Evolutionary conservation across 352 stramenopile genomes (phyloP).

Genomic region (Pythium dissimile): DNA sequence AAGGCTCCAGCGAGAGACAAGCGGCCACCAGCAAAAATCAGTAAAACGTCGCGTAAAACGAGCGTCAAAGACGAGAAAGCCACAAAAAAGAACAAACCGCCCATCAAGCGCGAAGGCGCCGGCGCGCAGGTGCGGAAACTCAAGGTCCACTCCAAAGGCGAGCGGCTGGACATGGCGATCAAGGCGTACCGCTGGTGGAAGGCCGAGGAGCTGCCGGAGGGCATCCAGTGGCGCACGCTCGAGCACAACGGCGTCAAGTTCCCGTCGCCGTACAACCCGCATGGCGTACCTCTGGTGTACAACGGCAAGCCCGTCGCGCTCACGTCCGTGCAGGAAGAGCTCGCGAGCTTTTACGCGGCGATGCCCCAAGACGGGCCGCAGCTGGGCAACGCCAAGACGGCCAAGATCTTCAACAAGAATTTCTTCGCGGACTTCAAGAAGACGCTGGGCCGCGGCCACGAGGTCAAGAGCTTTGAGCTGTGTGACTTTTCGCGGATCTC

Average conservation of each 20-base stretch:
- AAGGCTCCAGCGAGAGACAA: slow-evolving; percentile 27
- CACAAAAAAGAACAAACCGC: slow-evolving; percentile 22
- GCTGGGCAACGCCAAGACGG: slow-evolving; percentile 95
- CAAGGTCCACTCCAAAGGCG: slow-evolving; percentile 92
- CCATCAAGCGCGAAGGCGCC: slow-evolving; percentile 50
- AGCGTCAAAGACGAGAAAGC: slow-evolving; percentile 33
- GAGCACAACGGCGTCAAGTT: slow-evolving; percentile 99
- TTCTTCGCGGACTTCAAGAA: slow-evolving; percentile 95
- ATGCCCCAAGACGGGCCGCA: slow-evolving; percentile 98
- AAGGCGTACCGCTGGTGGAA: slow-evolving; percentile 99
- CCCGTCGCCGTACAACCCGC: slow-evolving; percentile 93
- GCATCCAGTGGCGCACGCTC: slow-evolving; percentile 98
- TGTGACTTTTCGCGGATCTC: slow-evolving; percentile 97
- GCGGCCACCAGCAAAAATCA: slow-evolving; percentile 33
- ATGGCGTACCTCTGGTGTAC: slow-evolving; percentile 96
- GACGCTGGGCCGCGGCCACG: slow-evolving; percentile 91
- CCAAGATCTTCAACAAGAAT: slow-evolving; percentile 99
- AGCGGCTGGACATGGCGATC: slow-evolving; percentile 96
- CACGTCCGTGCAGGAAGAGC: slow-evolving; percentile 93
- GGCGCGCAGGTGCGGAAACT: slow-evolving; percentile 70
- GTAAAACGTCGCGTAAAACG: slow-evolving; percentile 38
- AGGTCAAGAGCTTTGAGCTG: slow-evolving; percentile 95
- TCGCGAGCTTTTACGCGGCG: slow-evolving; percentile 94
- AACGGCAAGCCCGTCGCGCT: slow-evolving; percentile 92
- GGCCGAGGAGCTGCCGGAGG: slow-evolving; percentile 89